Evolutionary conservation across 352 stramenopile genomes (phyloP).

Genomic region (Globisporangium okanoganense): DNA sequence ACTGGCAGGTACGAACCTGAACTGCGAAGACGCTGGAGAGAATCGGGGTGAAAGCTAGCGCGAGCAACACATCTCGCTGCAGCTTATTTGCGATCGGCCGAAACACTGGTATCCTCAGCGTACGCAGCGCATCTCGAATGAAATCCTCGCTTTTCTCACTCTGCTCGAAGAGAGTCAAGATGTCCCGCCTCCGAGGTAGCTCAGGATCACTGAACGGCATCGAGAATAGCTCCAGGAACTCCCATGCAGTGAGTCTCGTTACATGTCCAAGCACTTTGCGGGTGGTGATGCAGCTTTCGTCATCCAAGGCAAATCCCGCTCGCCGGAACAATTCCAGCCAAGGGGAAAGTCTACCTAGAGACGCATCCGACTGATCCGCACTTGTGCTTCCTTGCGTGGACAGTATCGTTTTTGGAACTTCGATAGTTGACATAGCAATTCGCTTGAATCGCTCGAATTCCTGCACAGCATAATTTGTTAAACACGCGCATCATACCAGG

Average conservation of each 20-base stretch:
- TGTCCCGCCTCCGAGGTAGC: conserved; percentile 49
- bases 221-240: conserved; percentile 81
- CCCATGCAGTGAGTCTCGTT: conserved; percentile 48
- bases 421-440: conserved; percentile 14
- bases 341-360: conserved; percentile 33
- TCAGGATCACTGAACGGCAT: conserved; percentile 70
- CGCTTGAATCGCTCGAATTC: conserved; percentile 22
- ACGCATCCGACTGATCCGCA: neutral
- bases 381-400: conserved; percentile 12
- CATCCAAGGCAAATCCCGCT: conserved; percentile 43
- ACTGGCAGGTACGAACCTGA: conserved; percentile 35
- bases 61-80: conserved; percentile 42
- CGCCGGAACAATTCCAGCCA: conserved; percentile 75
- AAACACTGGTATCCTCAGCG: conserved; percentile 49
- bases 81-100: conserved; percentile 29
- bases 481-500: neutral
- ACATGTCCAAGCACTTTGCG: conserved; percentile 36
- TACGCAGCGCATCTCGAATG: conserved; percentile 37
- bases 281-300: conserved; percentile 40
- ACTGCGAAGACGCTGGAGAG: conserved; percentile 79
- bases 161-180: conserved; percentile 60
- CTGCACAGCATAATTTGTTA: conserved; percentile 9
- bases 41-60: conserved; percentile 65
- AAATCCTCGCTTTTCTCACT: conserved; percentile 59
- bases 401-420: conserved; percentile 13